phyloP scores from a whole-genome alignment of 805 yeast genomes.

The Nakazawaea ishiwadae region DNA sequence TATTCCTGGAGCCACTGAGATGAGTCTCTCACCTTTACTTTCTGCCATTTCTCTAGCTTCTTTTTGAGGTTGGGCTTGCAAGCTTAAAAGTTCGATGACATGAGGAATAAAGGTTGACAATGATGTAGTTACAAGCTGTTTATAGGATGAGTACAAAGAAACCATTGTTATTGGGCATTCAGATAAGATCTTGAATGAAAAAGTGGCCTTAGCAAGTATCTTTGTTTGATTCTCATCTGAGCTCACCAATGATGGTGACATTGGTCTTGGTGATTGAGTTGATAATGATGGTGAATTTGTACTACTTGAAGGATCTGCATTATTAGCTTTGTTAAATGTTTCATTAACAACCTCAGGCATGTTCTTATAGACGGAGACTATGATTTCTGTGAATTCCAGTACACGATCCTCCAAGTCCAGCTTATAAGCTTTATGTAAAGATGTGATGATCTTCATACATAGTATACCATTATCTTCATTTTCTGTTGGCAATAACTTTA shows the following conservation, averaged over 20 bases:
- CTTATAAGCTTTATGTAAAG: slow-evolving; percentile 82
- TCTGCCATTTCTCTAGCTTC: slow-evolving; percentile 57
- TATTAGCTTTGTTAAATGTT: slow-evolving; percentile 2
- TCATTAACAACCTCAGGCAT: slow-evolving; percentile 71
- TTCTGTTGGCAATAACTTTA: slow-evolving; percentile 60
- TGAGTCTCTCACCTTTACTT: slow-evolving; percentile 51
- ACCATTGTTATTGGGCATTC: slow-evolving; percentile 98
- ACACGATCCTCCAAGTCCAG: slow-evolving; percentile 62
- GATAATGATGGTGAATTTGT: slow-evolving; percentile 9
- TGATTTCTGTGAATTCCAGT: slow-evolving; percentile 70
- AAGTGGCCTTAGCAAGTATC: slow-evolving; percentile 60
- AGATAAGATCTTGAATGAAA: slow-evolving; percentile 84
- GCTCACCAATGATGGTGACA: slow-evolving; percentile 37
- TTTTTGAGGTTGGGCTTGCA: slow-evolving; percentile 81
- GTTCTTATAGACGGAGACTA: slow-evolving; percentile 72
- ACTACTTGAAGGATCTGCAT: background rate
- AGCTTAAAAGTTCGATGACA: slow-evolving; percentile 64
- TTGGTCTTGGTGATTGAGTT: slow-evolving; percentile 31
- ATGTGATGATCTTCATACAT: slow-evolving; percentile 82
- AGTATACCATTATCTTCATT: slow-evolving; percentile 95
- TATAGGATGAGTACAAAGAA: slow-evolving; percentile 82
- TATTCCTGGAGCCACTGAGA: slow-evolving; percentile 71
- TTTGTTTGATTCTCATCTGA: slow-evolving; percentile 39
- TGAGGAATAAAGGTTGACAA: slow-evolving; percentile 77
- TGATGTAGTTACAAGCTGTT: slow-evolving; percentile 64